Evolutionary conservation across 768 basidiomycete species (phyloP).

Genomic region (Dioszegia crocea): DNA sequence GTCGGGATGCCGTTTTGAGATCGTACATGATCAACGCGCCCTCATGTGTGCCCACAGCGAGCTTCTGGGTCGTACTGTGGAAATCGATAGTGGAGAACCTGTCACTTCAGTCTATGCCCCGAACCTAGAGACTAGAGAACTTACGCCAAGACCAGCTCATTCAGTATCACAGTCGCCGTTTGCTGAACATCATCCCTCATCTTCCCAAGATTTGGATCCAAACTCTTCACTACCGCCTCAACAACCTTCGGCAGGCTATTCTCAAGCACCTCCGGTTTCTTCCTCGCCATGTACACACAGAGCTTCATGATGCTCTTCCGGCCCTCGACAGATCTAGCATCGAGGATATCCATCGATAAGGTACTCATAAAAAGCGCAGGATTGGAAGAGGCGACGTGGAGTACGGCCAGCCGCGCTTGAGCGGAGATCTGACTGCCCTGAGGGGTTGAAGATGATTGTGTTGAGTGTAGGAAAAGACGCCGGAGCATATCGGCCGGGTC

Average conservation of each 20-base stretch:
- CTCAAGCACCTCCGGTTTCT: constrained; percentile 82
- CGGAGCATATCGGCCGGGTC: constrained; percentile 85
- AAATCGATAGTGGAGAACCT: constrained; percentile 95
- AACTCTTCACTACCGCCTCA: constrained; percentile 92
- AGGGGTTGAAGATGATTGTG: constrained; percentile 43
- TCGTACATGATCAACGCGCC: constrained; percentile 84
- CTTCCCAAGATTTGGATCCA: constrained; percentile 82
- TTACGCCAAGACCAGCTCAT: constrained; percentile 89
- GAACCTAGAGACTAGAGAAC: constrained; percentile 33
- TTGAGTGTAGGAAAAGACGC: constrained; percentile 74
- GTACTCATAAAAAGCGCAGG: constrained; percentile 93
- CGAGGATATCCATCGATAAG: constrained; percentile 77
- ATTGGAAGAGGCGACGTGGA: constrained; percentile 76
- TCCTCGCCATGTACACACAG: constrained; percentile 86
- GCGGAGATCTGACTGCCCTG: constrained; percentile 64
- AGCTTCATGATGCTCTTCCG: constrained; percentile 87
- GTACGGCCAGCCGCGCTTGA: constrained; percentile 75
- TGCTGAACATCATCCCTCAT: constrained; percentile 73
- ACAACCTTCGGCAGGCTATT: constrained; percentile 77
- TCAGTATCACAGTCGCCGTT: constrained; percentile 87
- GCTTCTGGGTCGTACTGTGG: constrained; percentile 75
- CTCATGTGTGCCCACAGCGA: constrained; percentile 90
- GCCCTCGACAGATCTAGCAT: constrained; percentile 62
- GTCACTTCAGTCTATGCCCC: not conserved
- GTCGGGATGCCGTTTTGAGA: constrained; percentile 85